Evolutionary conservation across 306 rosid genomes (phyloP).

Genomic region (Fragaria iinumae): DNA sequence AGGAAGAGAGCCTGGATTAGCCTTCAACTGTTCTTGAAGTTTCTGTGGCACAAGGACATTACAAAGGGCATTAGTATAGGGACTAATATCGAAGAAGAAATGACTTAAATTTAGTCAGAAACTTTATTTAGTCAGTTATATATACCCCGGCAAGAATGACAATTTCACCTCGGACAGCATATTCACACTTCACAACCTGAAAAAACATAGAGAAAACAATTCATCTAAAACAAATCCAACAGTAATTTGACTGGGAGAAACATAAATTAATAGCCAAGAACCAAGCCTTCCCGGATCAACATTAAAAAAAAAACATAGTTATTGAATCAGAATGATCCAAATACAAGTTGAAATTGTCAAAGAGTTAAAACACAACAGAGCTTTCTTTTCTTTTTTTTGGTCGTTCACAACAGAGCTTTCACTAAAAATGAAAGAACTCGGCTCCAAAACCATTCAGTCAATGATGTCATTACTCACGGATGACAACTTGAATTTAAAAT

Average conservation of each 20-base stretch:
- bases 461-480: background rate
- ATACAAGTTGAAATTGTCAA: background rate
- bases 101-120: background rate
- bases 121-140: background rate
- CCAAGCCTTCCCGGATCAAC: background rate
- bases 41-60: conserved; percentile 46
- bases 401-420: background rate
- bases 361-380: background rate
- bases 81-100: background rate
- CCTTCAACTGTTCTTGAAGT: conserved; percentile 62
- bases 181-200: conserved; percentile 90
- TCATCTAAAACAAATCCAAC: background rate
- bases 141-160: conserved; percentile 91
- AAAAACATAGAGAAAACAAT: background rate
- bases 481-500: background rate
- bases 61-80: conserved; percentile 6
- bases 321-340: background rate
- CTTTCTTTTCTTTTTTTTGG: background rate
- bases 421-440: background rate
- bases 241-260: background rate
- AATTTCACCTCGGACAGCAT: conserved; percentile 94
- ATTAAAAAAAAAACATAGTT: background rate
- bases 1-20: conserved; percentile 71
- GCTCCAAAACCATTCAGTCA: background rate
- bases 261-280: background rate